A percentile compares a stretch with the other conserved stretches of the same genome.
Conservation (phyloP, 306 rosid genomes). For the Lablab purpureus region DNA sequence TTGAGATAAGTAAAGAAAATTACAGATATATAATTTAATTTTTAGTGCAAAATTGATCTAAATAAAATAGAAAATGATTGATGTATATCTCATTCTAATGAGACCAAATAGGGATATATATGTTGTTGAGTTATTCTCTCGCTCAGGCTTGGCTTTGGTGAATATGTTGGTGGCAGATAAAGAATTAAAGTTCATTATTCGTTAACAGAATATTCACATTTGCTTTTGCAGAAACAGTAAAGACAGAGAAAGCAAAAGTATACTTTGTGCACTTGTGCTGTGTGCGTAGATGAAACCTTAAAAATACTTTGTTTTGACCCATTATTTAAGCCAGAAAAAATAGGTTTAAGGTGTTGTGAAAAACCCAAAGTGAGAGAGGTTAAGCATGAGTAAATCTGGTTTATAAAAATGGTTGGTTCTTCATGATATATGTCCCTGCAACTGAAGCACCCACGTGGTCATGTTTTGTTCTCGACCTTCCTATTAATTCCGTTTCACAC, state of each 20-base stretch:
- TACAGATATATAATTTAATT: too few relatives aligned
- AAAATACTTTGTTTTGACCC: conserved; percentile 27
- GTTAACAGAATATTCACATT: conserved; percentile 22
- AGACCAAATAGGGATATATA: not conserved
- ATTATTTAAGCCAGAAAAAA: conserved; percentile 17
- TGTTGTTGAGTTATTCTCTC: not conserved
- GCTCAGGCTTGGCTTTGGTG: not conserved
- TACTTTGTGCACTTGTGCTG: conserved; percentile 16
- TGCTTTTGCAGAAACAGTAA: not conserved
- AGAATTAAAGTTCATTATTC: conserved; percentile 28
- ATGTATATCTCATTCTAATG: too few relatives aligned
- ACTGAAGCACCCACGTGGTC: conserved; percentile 50
- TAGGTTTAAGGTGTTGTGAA: conserved; percentile 9
- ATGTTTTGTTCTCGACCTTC: conserved; percentile 28
- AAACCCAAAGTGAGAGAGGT: conserved; percentile 42
- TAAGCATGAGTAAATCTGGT: conserved; percentile 18
- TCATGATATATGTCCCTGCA: conserved; percentile 12
- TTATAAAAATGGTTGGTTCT: not conserved
- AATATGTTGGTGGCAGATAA: conserved; percentile 28
- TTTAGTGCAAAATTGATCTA: too few relatives aligned
- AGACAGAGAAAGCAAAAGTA: conserved; percentile 29
- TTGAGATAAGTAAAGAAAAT: too few relatives aligned
- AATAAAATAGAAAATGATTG: too few relatives aligned
- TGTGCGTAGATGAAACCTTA: not conserved
- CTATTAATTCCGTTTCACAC: not conserved